Conservation (phyloP, 1,284 basidiomycete genomes). For the Phlebopus sp. region DNA sequence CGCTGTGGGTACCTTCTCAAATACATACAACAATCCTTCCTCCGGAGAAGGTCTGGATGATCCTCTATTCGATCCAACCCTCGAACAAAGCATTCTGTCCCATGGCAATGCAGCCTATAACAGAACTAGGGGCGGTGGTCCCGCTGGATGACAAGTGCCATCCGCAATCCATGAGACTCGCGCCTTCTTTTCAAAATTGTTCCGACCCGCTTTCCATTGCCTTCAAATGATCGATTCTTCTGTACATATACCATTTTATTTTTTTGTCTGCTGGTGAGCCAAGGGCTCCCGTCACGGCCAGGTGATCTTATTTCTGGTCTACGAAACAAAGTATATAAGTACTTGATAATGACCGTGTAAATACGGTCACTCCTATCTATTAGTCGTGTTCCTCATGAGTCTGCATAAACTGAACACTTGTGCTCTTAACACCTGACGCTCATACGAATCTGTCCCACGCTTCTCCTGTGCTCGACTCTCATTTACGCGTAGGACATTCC, state of each 20-base stretch:
- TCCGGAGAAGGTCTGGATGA: background rate
- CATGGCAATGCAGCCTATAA: background rate
- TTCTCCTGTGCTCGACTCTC: background rate
- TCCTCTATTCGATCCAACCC: background rate
- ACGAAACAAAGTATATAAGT: background rate
- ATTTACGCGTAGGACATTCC: background rate
- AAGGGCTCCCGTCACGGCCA: background rate
- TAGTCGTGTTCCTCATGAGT: no score
- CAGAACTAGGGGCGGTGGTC: slow-evolving; percentile 2
- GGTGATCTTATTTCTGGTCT: background rate
- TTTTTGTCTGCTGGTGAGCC: background rate
- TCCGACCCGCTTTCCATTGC: no score
- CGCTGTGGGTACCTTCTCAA: slow-evolving; percentile 5
- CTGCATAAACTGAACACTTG: no score
- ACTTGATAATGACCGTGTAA: background rate
- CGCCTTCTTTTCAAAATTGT: no score
- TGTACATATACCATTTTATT: background rate
- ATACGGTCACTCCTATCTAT: background rate
- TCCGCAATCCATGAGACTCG: background rate
- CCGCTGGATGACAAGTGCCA: background rate
- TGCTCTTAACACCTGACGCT: no score
- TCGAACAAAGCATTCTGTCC: slow-evolving; percentile 5
- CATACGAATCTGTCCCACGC: no score
- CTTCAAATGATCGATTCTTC: background rate
- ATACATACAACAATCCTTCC: slow-evolving; percentile 2